Conservation (phyloP, 352 stramenopile species). For the Lagenidium sp. region DNA sequence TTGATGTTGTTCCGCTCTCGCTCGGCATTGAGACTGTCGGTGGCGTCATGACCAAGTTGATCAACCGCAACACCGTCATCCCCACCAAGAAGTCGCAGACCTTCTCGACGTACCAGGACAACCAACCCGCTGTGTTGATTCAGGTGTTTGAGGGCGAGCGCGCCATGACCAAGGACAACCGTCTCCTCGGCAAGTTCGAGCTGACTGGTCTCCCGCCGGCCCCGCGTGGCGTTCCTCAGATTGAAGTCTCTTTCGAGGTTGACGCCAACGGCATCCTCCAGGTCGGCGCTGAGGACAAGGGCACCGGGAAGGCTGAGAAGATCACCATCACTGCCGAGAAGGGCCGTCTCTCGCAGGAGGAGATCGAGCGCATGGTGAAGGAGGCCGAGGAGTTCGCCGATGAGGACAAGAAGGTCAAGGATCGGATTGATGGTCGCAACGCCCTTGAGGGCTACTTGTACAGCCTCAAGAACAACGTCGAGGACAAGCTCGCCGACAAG, state of each 20-base stretch:
- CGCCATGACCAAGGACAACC: slow-evolving; percentile 99
- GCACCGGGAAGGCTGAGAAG: slow-evolving; percentile 96
- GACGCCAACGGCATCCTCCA: slow-evolving; percentile 99
- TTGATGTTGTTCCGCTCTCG: slow-evolving; percentile 97
- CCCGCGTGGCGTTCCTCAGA: slow-evolving; percentile 97
- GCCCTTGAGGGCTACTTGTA: slow-evolving; percentile 96
- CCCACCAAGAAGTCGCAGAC: slow-evolving; percentile 98
- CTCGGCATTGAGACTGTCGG: slow-evolving; percentile 98
- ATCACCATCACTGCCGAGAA: slow-evolving; percentile 99
- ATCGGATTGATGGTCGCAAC: slow-evolving; percentile 96
- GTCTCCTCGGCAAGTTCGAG: slow-evolving; percentile 99
- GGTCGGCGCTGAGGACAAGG: slow-evolving; percentile 97
- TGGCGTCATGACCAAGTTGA: slow-evolving; percentile 99
- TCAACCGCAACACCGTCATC: slow-evolving; percentile 97
- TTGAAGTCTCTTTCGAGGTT: slow-evolving; percentile 99
- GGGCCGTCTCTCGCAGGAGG: slow-evolving; percentile 96
- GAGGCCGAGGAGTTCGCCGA: slow-evolving; percentile 98
- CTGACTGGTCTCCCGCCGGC: slow-evolving; percentile 96
- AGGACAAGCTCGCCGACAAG: slow-evolving; percentile 95
- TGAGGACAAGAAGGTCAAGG: slow-evolving; percentile 97
- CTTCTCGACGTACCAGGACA: slow-evolving; percentile 99
- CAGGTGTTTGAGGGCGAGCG: slow-evolving; percentile 98
- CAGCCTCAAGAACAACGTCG: slow-evolving; percentile 92
- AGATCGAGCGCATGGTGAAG: slow-evolving; percentile 99
- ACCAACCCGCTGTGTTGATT: slow-evolving; percentile 89